Conservation (phyloP, 257 asterid genomes). For the Solanum neorickii region DNA sequence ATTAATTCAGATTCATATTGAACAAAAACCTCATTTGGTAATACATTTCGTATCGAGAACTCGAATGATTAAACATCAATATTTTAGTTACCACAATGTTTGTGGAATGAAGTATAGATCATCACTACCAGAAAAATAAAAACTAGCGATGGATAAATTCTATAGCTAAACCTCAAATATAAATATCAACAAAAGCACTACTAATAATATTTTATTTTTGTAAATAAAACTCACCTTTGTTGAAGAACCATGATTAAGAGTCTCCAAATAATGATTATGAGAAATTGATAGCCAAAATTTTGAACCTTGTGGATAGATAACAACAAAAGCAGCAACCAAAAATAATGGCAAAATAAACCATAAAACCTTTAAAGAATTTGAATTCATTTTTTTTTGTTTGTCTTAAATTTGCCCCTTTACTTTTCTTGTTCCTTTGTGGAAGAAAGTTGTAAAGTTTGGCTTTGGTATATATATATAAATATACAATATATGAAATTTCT, state of each 20-base stretch:
- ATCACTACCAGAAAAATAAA: background rate
- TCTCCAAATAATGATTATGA: background rate
- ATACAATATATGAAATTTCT: background rate
- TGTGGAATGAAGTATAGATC: background rate
- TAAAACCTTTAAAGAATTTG: slow-evolving; percentile 25
- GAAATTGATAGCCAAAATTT: slow-evolving; percentile 7
- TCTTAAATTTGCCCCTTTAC: slow-evolving; percentile 14
- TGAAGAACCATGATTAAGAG: background rate
- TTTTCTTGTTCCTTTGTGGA: background rate
- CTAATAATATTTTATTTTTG: background rate
- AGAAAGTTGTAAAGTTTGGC: background rate
- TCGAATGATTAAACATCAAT: background rate
- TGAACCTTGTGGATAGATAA: slow-evolving; percentile 6
- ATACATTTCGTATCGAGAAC: no score
- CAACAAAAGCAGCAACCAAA: slow-evolving; percentile 23
- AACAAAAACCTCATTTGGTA: no score
- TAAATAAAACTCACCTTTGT: background rate
- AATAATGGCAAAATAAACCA: slow-evolving; percentile 37
- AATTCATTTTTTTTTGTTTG: slow-evolving; percentile 8
- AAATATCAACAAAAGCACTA: background rate
- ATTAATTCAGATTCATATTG: fast-evolving
- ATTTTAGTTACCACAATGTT: background rate
- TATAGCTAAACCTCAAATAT: background rate
- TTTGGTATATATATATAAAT: background rate
- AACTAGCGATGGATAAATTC: background rate